Evolutionary conservation across 2,329 filamentous ascomycete genomes (phyloP), one percentile per base, ranked within the genome.

Genomic region (Alternaria metachromatica): DNA sequence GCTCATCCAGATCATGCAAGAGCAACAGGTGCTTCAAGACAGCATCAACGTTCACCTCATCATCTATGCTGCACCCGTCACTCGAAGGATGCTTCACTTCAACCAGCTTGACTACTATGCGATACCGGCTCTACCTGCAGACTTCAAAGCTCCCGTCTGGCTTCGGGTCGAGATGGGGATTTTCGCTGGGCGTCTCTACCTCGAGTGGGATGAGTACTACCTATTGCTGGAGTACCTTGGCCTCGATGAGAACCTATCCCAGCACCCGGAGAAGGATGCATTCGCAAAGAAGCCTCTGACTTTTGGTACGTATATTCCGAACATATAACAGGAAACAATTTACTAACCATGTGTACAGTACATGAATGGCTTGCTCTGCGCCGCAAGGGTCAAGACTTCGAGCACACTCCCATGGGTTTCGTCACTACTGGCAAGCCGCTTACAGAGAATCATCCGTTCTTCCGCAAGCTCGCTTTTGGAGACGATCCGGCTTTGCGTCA

Each of bases 121-220:
- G 0, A 77, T 88, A 1, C 89, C 89, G 0, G 25, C 74, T 0
- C 74, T 88, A 0, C 82, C 85, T 0, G 2, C 37, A 0, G 54
- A 66, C 0, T 84, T 82, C 78, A 49, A 66, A 2, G 74, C 84
- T 0, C 88, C 89, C 0, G 18, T 60, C 0, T 89, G 87, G 87
- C 77, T 91, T 0, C 80, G 74, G 0, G 81, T 87, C 1, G 87
- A 92, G 67, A 71, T 92, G 0, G 89, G 89, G 0, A 81, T 91
- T 5, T 81, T 90, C 50, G 81, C 87, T 0, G 89, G 89, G 0
- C 81, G 88, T 0, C 80, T 92, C 0, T 91, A 91, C 68, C 84
- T 90, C 59, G 80, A 84, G 0, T 87, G 79, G 70, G 63, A 77
- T 0, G 87, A 90, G 54, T 77, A 79, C 46, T 49, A 65, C 8